These are phyloP conservation scores for Fusarium sulawesiense DNA, from an alignment of 2,329 filamentous ascomycete genomes.

Conservation along the genomic window DNA sequence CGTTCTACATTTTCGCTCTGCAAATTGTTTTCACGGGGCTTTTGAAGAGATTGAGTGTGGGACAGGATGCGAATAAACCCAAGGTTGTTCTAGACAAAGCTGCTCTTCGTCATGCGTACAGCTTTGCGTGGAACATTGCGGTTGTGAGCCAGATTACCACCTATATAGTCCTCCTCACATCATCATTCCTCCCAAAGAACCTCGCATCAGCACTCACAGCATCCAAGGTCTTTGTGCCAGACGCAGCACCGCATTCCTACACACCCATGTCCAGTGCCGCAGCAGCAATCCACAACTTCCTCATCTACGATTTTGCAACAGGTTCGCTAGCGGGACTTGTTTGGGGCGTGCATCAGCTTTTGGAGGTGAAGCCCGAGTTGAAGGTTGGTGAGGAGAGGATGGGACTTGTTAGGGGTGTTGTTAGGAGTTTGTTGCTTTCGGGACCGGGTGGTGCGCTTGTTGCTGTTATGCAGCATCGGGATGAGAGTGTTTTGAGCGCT, in stretches of 20 bases:
- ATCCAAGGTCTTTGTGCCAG: slow-evolving; percentile 35
- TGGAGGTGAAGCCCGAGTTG: slow-evolving; percentile 33
- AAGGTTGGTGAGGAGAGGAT: slow-evolving; percentile 31
- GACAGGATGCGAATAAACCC: slow-evolving; percentile 32
- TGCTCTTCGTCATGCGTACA: slow-evolving; percentile 40
- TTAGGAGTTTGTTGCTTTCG: slow-evolving; percentile 37
- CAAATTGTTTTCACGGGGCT: slow-evolving; percentile 34
- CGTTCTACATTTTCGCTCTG: slow-evolving; percentile 29
- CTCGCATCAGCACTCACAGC: slow-evolving; percentile 28
- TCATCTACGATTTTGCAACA: slow-evolving; percentile 43
- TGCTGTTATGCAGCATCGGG: slow-evolving; percentile 44
- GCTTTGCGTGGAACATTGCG: slow-evolving; percentile 44
- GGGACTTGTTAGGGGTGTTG: slow-evolving; percentile 29
- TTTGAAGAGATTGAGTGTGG: slow-evolving; percentile 42
- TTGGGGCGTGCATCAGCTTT: slow-evolving; percentile 35
- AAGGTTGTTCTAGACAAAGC: slow-evolving; percentile 27
- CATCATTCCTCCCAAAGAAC: slow-evolving; percentile 31
- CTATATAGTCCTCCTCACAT: slow-evolving; percentile 22
- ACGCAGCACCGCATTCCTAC: slow-evolving; percentile 29
- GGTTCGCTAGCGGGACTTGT: slow-evolving; percentile 33
- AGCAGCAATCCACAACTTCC: slow-evolving; percentile 36
- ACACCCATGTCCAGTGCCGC: slow-evolving; percentile 33
- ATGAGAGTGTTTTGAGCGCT: slow-evolving; percentile 40
- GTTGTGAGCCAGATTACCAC: slow-evolving; percentile 42
- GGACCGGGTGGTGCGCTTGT: slow-evolving; percentile 41